Base-by-base conservation (phyloP, 345 rosid genomes). In the Adansonia digitata region DNA sequence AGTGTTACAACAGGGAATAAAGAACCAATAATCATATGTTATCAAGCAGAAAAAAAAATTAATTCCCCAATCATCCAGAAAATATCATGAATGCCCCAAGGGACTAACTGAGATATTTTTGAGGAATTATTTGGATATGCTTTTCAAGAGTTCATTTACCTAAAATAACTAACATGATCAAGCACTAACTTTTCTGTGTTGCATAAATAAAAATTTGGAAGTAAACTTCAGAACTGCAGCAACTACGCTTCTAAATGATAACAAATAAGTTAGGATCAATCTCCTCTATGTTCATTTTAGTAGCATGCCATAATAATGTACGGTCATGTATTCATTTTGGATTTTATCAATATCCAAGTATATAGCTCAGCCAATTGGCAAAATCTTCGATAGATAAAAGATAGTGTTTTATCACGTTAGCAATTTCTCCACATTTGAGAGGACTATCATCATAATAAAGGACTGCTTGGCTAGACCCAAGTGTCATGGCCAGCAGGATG, bases 1-100 rank as follows among this genome's bases (percentile, higher is more conserved):
- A 77, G 67, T 72, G 74, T 75, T 60, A 81, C 40, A 74, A 66
- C 67, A 22, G 68, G 46, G 40, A 12, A 39, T 48, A 37, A 43
- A 53, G 3, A 51, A 13, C 9, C 20, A 72, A 34, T 42, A 37
- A 70, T 40, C 57, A 37, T 52, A 42, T 59, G 26, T 24, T 17
- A 64, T 77, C 18, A 62, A 48, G 5, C 17, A 71, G 35, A 66
- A 35, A 61, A 68, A 5, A 17, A 5, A 52, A 52, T 46, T 18
- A 71, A n/a, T 35, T 63, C 2, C 42, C 24, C 40, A 68, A 40
- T 13, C 29, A 18, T 59, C 69, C 26, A 13, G 1, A 37, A 22
- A 53, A 14, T 53, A 39, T 53, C 15, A 52, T 22, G 49, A 72
- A 37, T 43, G n/a, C 15, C 53, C 31, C 49, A 56, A 53, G 65